Evolutionary conservation across 1,139 yeast species (phyloP), one percentile per base, ranked within the genome.

Genomic region (Hyphopichia wangnamkhiaoensis): DNA sequence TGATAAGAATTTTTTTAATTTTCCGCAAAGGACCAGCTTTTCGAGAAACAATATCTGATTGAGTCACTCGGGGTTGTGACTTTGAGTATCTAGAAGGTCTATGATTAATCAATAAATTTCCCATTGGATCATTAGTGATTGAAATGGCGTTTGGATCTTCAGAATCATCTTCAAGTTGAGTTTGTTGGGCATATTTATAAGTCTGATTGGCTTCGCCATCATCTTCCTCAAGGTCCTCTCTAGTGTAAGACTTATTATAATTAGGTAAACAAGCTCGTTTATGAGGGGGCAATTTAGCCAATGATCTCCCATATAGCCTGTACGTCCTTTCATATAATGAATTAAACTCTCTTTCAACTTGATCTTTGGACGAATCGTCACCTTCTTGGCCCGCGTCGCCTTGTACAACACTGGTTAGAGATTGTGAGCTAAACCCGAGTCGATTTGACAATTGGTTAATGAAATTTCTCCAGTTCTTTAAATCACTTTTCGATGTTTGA

Each of bases 1-100:
- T 80, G 24, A 93, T 85, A 31, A 93, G 74, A 1, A 84, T 84
- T 43, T 80, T 78, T 41, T 63, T 66, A 34, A 73, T 66, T 38
- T 59, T 69, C 13, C 50, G 54, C 31, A 69, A 54, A 2, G 68
- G 64, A 0, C 66, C 65, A 3, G 67, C 43, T 37, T 61, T 63
- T 35, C 58, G 61, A 4, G 61, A 54, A 1, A 65, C 54, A 3
- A 70, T 54, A 14, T 61, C 67, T 0, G 70, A 53, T n/a, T 39
- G 37, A 6, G 21, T 34, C 7, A 30, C 34, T 4, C 16, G 33
- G 16, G 23, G 41, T 14, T 23, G 27, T 18, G 28, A 20, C 37
- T 38, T 6, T 36, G 39, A 16, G 15, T 43, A 23, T 18, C 41
- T 20, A 33, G 33, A 24, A 9, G 49, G 46, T 3, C 39, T 38